Evolutionary conservation across 495 filamentous ascomycete species (phyloP), one percentile per base, ranked within the genome.

Genomic region (Parmelia sp.): DNA sequence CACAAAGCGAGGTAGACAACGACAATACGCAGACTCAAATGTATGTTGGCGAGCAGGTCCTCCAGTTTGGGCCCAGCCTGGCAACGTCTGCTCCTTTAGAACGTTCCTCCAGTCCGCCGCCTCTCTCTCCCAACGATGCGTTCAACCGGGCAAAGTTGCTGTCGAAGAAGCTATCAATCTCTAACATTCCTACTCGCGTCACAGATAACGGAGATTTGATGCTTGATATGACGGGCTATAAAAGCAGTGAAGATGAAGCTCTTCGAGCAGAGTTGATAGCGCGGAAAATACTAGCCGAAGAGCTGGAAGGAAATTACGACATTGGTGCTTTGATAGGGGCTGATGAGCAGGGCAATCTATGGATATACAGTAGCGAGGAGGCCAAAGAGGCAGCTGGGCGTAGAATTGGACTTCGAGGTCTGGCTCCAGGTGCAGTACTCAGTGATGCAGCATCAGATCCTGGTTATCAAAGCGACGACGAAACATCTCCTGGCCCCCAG

Each of bases 341-440:
- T 31, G 94, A 99, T 71, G 91, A 95, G 69, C 86, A 92, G 57
- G 94, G 94, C 8, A 97, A 99, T 71, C 78, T 99, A 14, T 97
- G 94, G 95, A 97, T 97, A 61, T 99, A 97, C 75, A 94, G 90
- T 73, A 96, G 91, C 67, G 91, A 96, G 72, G 95, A 97, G 69
- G 91, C 95, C 31, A 97, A 97, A 70, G 89, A 92, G 70, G 79
- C 83, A 6, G 88, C 88, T 14, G 75, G 78, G 27, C 80, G 80
- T 31, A 80, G 80, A 66, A 78, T 80, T 12, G 75, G 78, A 3
- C 69, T 85, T 64, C 77, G 81, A 56, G 76, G 78, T 0, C 75
- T 88, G 71, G 77, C 80, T 19, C 76, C 84, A 6, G 78, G 80
- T 21, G 75, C 80, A 23, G 64, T 85, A 23, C 75, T 86, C 57